Conservation (phyloP, 2,329 filamentous ascomycete genomes). For the Pseudopithomyces maydicus region DNA sequence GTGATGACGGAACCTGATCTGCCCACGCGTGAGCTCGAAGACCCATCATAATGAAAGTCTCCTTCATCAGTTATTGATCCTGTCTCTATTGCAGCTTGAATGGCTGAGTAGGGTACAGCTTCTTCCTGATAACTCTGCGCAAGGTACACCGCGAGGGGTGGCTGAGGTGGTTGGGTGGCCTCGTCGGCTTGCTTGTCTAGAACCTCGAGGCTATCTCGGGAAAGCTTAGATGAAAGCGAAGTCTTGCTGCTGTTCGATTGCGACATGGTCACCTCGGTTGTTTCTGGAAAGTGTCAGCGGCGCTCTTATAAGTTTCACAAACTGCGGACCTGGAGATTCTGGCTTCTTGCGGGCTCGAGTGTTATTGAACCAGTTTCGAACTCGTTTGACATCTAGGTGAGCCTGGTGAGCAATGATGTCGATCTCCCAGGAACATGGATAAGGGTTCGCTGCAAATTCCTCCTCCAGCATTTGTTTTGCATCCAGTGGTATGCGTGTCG, state of each 20-base stretch:
- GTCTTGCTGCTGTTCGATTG: conserved; percentile 9
- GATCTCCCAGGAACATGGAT: conserved; percentile 42
- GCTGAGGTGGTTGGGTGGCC: conserved; percentile 29
- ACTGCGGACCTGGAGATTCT: conserved; percentile 21
- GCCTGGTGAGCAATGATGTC: conserved; percentile 44
- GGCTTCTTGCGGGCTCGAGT: conserved; percentile 38
- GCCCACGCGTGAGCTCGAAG: conserved; percentile 27
- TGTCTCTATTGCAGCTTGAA: conserved; percentile 38
- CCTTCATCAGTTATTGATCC: conserved; percentile 25
- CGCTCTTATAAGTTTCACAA: too few species aligned
- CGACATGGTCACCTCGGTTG: conserved; percentile 1
- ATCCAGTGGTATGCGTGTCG: conserved; percentile 37
- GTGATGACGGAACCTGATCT: conserved; percentile 35
- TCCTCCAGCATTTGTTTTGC: conserved; percentile 41
- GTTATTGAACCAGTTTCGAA: conserved; percentile 45
- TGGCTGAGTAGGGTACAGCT: conserved; percentile 29
- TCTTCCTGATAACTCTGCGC: conserved; percentile 43
- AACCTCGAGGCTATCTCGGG: conserved; percentile 36
- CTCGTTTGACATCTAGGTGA: conserved; percentile 42
- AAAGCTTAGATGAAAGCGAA: conserved; percentile 29
- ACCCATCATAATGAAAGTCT: conserved; percentile 27
- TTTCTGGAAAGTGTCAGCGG: conserved; percentile 12
- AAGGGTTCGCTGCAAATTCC: conserved; percentile 41
- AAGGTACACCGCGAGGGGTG: conserved; percentile 39
- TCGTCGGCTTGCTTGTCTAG: conserved; percentile 29